These are phyloP conservation scores for Isoetes engelmannii DNA, from an alignment of 83 land plant species.

Conservation along the genomic window DNA sequence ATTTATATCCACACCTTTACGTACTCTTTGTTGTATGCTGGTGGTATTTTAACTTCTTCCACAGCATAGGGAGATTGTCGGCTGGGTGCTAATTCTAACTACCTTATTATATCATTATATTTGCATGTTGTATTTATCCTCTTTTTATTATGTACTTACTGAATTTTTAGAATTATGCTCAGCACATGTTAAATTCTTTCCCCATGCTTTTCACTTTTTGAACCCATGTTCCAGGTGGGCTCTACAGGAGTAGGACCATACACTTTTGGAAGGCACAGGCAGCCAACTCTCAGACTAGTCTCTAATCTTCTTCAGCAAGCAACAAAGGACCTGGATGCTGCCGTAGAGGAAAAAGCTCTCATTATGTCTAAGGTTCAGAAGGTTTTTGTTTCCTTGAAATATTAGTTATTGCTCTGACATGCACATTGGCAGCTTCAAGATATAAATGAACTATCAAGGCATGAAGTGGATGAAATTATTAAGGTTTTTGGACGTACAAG, in stretches of 20 bases:
- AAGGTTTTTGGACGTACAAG: slow-evolving; percentile 42
- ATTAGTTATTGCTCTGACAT: neutral
- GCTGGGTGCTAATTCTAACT: too few species aligned
- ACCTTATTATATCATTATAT: too few species aligned
- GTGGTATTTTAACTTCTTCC: too few species aligned
- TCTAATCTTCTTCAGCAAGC: slow-evolving; percentile 53
- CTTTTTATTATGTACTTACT: too few species aligned
- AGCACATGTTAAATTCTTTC: too few species aligned
- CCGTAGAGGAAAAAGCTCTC: slow-evolving; percentile 67
- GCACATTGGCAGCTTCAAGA: slow-evolving; percentile 61
- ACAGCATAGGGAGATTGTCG: too few species aligned
- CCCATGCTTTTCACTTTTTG: too few species aligned
- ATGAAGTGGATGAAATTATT: slow-evolving; percentile 92
- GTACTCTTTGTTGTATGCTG: too few species aligned
- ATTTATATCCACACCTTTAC: neutral
- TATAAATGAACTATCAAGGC: slow-evolving; percentile 90
- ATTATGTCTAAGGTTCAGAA: slow-evolving; percentile 65
- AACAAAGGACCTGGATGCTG: slow-evolving; percentile 48
- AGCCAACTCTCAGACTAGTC: slow-evolving; percentile 58
- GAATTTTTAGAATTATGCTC: too few species aligned
- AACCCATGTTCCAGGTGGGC: too few species aligned
- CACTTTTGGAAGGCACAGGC: slow-evolving; percentile 37
- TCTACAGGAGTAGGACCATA: slow-evolving; percentile 18
- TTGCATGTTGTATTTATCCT: too few species aligned
- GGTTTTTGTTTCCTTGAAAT: neutral